Conservation (phyloP, 176 grass and related monocot genomes). For the Ensete ventricosum region DNA sequence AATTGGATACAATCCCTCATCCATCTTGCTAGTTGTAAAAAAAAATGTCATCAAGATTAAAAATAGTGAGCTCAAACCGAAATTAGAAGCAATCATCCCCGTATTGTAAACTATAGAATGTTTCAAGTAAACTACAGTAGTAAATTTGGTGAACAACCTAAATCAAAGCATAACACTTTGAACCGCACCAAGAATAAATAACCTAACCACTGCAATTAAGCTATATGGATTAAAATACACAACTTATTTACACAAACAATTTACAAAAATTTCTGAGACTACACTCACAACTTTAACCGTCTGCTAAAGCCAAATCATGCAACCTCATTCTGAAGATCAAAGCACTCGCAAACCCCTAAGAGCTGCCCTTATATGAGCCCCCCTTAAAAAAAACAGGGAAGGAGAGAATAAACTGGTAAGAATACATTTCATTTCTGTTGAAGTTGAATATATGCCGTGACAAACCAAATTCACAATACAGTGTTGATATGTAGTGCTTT, state of each 20-base stretch:
- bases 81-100: no score
- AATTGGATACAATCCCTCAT: no score
- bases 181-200: no score
- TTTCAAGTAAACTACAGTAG: no score
- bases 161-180: no score
- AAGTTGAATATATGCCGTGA: not conserved
- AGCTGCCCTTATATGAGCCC: not conserved
- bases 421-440: not conserved
- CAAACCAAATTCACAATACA: constrained; percentile 50
- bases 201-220: no score
- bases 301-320: not conserved
- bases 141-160: no score
- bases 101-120: no score
- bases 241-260: not conserved
- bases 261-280: constrained; percentile 1
- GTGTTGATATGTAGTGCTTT: constrained; percentile 98
- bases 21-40: no score
- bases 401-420: not conserved
- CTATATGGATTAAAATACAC: not conserved
- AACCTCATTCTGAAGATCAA: not conserved
- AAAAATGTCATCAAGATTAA: no score
- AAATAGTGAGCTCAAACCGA: no score
- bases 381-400: not conserved
- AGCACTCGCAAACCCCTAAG: not conserved
- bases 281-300: not conserved